Base-by-base conservation (phyloP, 1,139 yeast genomes). In the Diutina ranongensis region DNA sequence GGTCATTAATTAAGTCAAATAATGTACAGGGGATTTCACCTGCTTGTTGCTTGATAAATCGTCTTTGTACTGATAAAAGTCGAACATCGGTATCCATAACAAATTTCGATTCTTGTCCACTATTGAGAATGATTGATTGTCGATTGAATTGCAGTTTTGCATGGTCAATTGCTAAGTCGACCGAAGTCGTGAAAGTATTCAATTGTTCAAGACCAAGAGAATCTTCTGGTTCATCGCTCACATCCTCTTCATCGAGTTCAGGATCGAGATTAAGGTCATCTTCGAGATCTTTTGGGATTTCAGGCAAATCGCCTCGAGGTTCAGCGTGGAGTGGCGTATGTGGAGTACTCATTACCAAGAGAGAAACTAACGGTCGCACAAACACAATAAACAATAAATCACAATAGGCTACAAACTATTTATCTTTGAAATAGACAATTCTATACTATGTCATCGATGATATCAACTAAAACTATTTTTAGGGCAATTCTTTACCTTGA, bases 21-120 rank as follows among this genome's bases (percentile, higher is more conserved):
- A 80, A 58, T 1, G 67, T 54, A 35, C 63, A 60, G 44, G 64
- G 46, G 18, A 52, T 52, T 12, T 49, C 47, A 10, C 64, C 69
- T 2, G 80, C 71, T 49, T 80, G 69, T 45, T 78, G 69, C 56
- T 80, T 83, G 28, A 86, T 78, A 54, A 76, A 83, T 50, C 65
- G 70, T 44, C 94, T 64, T 53, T 83, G 88, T 2, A 85, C 68
- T 19, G 63, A 61, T 51, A 81, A 63, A 33, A 83, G 60, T 49
- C 72, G 64, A 4, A 69, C 74, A 55, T 86, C 95, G 13, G 83
- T 59, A 53, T 78, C 82, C 40, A 72, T 71, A 40, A 80, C 63
- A 46, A 84, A 66, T 52, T 73, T 72, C 48, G 82, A 75, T 55
- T 81, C 85, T 57, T 84, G 92, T 1, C 52, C 45, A 10, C 51